Percentiles rank a stretch among this genome's conserved stretches.
phyloP scores from a whole-genome alignment of 139 green algal genomes.

The Closterium sp. region DNA sequence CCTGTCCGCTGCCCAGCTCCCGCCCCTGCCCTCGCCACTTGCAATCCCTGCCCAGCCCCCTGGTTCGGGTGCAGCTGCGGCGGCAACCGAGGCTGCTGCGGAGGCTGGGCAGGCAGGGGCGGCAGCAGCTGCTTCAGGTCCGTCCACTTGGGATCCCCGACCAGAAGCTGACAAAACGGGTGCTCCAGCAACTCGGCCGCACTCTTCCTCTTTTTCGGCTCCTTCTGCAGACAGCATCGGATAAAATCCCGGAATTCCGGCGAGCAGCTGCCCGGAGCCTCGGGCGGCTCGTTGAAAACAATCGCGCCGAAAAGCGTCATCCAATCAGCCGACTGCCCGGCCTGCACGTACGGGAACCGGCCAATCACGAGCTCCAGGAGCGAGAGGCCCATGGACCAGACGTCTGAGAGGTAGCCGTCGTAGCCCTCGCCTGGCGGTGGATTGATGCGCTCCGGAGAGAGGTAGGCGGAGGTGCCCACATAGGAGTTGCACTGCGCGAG shows the following conservation, averaged over 20 bases:
- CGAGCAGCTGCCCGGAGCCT: constrained; percentile 23
- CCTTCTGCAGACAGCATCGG: constrained; percentile 46
- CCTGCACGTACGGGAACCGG: constrained; percentile 38
- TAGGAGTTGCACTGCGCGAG: constrained; percentile 49
- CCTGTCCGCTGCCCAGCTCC: not conserved
- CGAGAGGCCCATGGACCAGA: constrained; percentile 47
- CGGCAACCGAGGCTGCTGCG: not conserved
- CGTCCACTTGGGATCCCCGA: not conserved
- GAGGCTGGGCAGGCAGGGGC: not conserved
- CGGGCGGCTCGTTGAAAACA: constrained; percentile 29
- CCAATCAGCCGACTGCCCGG: constrained; percentile 23
- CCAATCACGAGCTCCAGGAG: constrained; percentile 43
- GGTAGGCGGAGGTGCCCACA: constrained; percentile 47
- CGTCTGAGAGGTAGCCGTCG: constrained; percentile 36
- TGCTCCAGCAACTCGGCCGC: constrained; percentile 46
- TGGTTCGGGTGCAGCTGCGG: not conserved
- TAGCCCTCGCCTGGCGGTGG: constrained; percentile 21
- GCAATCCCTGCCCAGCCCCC: not conserved
- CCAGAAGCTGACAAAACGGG: constrained; percentile 29
- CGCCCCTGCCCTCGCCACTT: not conserved
- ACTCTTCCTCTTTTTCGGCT: constrained; percentile 37
- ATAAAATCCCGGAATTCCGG: constrained; percentile 51
- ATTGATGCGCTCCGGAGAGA: constrained; percentile 50
- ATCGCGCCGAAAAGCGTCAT: constrained; percentile 36
- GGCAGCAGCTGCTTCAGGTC: constrained; percentile 20